Conservation (phyloP, 1,284 basidiomycete genomes). For the Malassezia caprae region DNA sequence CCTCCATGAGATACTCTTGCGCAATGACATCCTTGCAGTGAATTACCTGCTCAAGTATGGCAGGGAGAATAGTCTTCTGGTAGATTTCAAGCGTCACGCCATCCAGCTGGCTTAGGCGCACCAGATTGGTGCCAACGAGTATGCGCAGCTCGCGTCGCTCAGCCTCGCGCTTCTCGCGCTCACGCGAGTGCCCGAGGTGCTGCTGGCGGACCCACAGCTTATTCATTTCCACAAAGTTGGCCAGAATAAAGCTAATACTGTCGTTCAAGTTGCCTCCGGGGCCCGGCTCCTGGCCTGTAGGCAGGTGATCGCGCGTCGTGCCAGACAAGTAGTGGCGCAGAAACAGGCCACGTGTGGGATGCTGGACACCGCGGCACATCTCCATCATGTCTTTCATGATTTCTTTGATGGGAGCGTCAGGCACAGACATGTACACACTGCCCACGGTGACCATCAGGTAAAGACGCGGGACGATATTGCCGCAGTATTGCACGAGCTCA, state of each 20-base stretch:
- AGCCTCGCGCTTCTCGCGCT: conserved; percentile 46
- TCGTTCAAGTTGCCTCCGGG: conserved; percentile 41
- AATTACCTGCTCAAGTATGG: conserved; percentile 46
- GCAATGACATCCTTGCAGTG: conserved; percentile 48
- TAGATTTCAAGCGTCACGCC: conserved; percentile 46
- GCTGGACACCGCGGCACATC: conserved; percentile 47
- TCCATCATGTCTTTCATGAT: conserved; percentile 49
- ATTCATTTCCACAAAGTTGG: conserved; percentile 49
- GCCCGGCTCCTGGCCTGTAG: conserved; percentile 37
- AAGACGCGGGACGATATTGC: conserved; percentile 46
- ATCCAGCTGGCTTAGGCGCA: conserved; percentile 46
- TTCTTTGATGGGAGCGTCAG: conserved; percentile 47
- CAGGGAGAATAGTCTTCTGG: conserved; percentile 37
- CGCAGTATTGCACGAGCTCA: conserved; percentile 47
- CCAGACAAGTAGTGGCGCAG: conserved; percentile 46
- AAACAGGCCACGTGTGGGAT: conserved; percentile 46
- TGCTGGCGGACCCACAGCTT: conserved; percentile 48
- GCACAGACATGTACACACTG: conserved; percentile 47
- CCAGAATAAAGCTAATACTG: conserved; percentile 45
- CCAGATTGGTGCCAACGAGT: conserved; percentile 47
- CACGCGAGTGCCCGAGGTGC: conserved; percentile 46
- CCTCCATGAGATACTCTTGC: conserved; percentile 48
- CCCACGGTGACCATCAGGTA: conserved; percentile 49
- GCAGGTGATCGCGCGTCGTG: conserved; percentile 44
- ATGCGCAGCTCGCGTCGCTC: conserved; percentile 45